Base-by-base conservation (phyloP, 257 asterid genomes). In the Solanum commersonii region DNA sequence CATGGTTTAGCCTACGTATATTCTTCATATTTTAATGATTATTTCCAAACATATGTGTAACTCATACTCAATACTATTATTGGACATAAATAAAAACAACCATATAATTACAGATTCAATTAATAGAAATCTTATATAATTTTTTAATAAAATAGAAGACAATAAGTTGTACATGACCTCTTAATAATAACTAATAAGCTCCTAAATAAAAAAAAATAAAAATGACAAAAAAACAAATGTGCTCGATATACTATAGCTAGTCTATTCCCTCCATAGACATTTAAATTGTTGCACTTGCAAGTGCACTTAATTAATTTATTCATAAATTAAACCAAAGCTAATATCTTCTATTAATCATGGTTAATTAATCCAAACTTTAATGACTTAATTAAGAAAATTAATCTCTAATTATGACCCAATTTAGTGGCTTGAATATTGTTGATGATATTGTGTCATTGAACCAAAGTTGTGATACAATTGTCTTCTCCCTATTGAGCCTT, bases 381-480 rank as follows among this genome's bases (percentile, higher is more conserved):
- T 12, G 23, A 49, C 29, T 72, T 29, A 83, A 83, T 52, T 46
- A 52, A 52, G 18, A 79, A 78, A 70, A 29, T 3, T 14, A 27
- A 59, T 79, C 15, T 29, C 27, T 79, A 65, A n/a, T 65, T 35
- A 31, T 46, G 10, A 27, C 18, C 85, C 85, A 34, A 60, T 56
- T 91, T 60, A 89, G 70, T 91, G 92, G 89, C 92, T 88, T 83
- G 90, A 91, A 84, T 93, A 92, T 12, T 90, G 89, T 35, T 89
- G 91, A 27, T 88, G 93, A 72, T 34, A 59, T 7, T 56, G 83
- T 37, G 78, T 74, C 49, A 88, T 87, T 70, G 91, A 59, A 70
- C 90, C 92, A 27, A 91, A 89, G 74, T 89, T 88, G 91, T 90
- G 90, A 90, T 90, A 94, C 15, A 92, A 91, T 89, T 79, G 78